Conservation (phyloP, 2,329 filamentous ascomycete species). For the Fusarium sp. region DNA sequence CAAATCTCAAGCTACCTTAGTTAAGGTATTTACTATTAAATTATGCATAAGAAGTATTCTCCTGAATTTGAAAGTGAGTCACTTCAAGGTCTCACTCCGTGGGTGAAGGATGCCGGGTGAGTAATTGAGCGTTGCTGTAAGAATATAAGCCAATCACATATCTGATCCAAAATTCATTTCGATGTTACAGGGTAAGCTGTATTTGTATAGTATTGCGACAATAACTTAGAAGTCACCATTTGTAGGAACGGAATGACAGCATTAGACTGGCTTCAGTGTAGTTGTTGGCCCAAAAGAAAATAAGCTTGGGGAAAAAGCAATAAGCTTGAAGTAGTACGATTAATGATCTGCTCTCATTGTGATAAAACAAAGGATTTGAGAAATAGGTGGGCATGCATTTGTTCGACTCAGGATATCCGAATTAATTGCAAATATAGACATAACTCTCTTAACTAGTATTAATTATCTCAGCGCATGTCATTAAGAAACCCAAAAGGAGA, state of each 20-base stretch:
- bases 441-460: background rate
- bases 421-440: background rate
- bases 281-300: background rate
- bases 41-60: too few relatives aligned
- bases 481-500: background rate
- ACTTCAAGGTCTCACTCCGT: background rate
- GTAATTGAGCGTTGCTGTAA: background rate
- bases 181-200: background rate
- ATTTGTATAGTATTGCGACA: background rate
- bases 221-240: background rate
- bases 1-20: background rate
- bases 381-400: too few relatives aligned
- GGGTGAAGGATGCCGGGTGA: background rate
- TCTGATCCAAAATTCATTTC: background rate
- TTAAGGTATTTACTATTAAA: background rate
- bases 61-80: background rate
- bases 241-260: background rate
- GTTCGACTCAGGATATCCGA: rapidly evolving
- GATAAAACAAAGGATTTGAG: too few relatives aligned
- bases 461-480: background rate
- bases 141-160: background rate
- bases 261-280: background rate
- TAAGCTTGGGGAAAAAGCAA: too few relatives aligned
- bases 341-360: background rate
- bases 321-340: background rate